Conservation (phyloP, 2,329 filamentous ascomycete genomes). For the Colletotrichum tropicicola region DNA sequence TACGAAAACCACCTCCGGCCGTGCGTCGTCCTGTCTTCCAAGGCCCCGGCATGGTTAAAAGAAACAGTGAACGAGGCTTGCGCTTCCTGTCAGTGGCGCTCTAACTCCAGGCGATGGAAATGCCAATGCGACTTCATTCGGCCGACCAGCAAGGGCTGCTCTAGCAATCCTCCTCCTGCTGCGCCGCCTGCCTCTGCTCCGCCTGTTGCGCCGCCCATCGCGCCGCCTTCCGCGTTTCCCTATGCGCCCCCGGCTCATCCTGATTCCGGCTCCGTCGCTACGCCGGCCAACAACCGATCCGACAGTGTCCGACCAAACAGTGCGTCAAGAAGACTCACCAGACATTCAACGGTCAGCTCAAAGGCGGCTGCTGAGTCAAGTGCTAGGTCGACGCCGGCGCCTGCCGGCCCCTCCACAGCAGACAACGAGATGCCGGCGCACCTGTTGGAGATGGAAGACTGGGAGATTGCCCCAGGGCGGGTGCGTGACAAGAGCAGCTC, state of each 20-base stretch:
- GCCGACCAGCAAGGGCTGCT: not conserved
- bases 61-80: slow-evolving; percentile 35
- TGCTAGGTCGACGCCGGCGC: not conserved
- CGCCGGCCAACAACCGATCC: not conserved
- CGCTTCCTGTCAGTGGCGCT: slow-evolving; percentile 42
- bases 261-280: not conserved
- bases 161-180: not conserved
- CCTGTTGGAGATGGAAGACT: slow-evolving; percentile 49
- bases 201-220: not conserved
- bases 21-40: slow-evolving; percentile 38
- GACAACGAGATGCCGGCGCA: not conserved
- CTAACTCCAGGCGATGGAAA: slow-evolving; percentile 33
- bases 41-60: slow-evolving; percentile 31
- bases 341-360: not conserved
- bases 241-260: not conserved
- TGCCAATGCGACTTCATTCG: slow-evolving; percentile 38
- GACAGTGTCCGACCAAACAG: not conserved
- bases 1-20: slow-evolving; percentile 1
- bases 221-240: not conserved
- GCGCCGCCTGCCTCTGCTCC: not conserved
- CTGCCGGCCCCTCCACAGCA: not conserved
- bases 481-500: slow-evolving; percentile 38
- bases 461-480: slow-evolving; percentile 56
- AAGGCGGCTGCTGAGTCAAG: not conserved
- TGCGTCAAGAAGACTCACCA: slow-evolving; percentile 1